A percentile compares a stretch with the other conserved stretches of the same genome.
These are phyloP conservation scores for Penicillium dipodomyicola DNA, from an alignment of 495 filamentous ascomycete genomes.

Conservation along the genomic window DNA sequence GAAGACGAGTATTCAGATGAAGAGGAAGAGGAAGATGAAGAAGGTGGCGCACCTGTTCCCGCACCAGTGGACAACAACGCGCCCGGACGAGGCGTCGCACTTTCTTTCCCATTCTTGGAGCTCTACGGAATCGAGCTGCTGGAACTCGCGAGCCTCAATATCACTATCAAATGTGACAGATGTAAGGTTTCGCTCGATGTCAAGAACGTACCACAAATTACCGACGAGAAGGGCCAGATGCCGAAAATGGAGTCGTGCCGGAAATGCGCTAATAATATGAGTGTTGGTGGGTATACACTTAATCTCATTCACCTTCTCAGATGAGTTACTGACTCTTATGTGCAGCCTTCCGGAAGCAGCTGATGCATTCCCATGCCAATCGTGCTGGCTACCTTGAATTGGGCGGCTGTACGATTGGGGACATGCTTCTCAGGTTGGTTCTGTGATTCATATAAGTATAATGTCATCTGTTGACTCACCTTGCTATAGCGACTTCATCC, in stretches of 20 bases:
- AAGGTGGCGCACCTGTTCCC: slow-evolving; percentile 41
- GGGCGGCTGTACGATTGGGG: slow-evolving; percentile 71
- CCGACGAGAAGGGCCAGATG: slow-evolving; percentile 35
- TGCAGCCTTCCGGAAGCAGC: slow-evolving; percentile 64
- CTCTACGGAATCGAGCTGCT: slow-evolving; percentile 80
- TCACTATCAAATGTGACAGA: slow-evolving; percentile 78
- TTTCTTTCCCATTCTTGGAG: slow-evolving; percentile 80
- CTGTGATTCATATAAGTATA: not conserved
- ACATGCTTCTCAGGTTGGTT: slow-evolving; percentile 74
- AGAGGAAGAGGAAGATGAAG: slow-evolving; percentile 46
- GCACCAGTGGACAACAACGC: slow-evolving; percentile 26
- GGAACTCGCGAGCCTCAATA: slow-evolving; percentile 63
- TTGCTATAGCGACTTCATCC: slow-evolving; percentile 65
- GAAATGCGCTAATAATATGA: slow-evolving; percentile 71
- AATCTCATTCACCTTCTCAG: not conserved
- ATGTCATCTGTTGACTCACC: not conserved
- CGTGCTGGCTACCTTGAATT: slow-evolving; percentile 83
- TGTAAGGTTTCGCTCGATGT: slow-evolving; percentile 79
- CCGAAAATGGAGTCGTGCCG: slow-evolving; percentile 58
- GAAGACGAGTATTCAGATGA: slow-evolving; percentile 40
- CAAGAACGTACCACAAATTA: slow-evolving; percentile 56
- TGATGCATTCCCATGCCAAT: slow-evolving; percentile 73
- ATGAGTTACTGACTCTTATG: not conserved
- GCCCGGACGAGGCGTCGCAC: slow-evolving; percentile 65
- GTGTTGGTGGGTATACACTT: slow-evolving; percentile 45